Conservation (phyloP, 2,329 filamentous ascomycete species). For the Pseudodiploospora longispora region DNA sequence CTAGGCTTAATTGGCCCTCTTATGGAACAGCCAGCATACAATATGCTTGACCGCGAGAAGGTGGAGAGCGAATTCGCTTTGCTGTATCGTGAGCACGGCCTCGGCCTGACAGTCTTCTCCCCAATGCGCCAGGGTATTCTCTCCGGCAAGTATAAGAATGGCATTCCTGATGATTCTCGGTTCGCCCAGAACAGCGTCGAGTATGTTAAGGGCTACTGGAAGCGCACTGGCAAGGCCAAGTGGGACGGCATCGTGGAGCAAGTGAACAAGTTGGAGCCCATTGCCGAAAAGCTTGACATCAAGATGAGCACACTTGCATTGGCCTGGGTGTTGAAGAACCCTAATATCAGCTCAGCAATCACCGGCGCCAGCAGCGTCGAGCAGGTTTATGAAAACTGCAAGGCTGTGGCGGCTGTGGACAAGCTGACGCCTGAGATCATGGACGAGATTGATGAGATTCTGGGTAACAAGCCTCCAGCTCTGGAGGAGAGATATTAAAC, state of each 20-base stretch:
- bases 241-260: slow-evolving; percentile 51
- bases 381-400: slow-evolving; percentile 53
- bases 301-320: slow-evolving; percentile 49
- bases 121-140: slow-evolving; percentile 51
- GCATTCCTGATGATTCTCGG: slow-evolving; percentile 51
- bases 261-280: slow-evolving; percentile 50
- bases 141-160: slow-evolving; percentile 60
- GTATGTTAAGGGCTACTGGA: slow-evolving; percentile 46
- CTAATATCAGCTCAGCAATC: slow-evolving; percentile 53
- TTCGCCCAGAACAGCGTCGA: slow-evolving; percentile 47
- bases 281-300: slow-evolving; percentile 57
- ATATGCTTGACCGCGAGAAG: slow-evolving; percentile 51
- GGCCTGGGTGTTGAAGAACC: slow-evolving; percentile 56
- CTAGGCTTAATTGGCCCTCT: slow-evolving; percentile 54
- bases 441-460: slow-evolving; percentile 49
- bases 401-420: slow-evolving; percentile 42
- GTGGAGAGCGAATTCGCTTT: slow-evolving; percentile 57
- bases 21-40: slow-evolving; percentile 61
- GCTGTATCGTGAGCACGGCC: slow-evolving; percentile 51
- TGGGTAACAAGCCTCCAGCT: slow-evolving; percentile 49
- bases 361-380: slow-evolving; percentile 49
- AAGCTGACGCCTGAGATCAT: slow-evolving; percentile 52
- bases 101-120: slow-evolving; percentile 56
- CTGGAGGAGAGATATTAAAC: slow-evolving; percentile 26
- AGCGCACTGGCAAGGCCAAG: slow-evolving; percentile 40